These are phyloP conservation scores for Ottelia alismoides DNA, from an alignment of 106 monocot genomes.

Conservation along the genomic window DNA sequence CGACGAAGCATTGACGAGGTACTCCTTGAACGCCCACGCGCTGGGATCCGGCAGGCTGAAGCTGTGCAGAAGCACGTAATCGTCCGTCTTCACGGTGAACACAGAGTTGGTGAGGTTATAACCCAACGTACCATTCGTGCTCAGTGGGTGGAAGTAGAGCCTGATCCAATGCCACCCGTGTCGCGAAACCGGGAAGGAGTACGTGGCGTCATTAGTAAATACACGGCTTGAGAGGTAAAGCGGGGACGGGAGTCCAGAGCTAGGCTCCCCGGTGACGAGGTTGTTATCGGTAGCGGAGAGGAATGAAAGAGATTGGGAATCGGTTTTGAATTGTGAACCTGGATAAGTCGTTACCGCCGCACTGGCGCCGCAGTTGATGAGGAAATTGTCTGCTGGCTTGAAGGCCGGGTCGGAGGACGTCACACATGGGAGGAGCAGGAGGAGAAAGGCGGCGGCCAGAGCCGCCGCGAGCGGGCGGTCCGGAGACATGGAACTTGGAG, in stretches of 20 bases:
- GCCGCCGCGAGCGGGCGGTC: conserved; percentile 4
- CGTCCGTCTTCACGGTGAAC: conserved; percentile 44
- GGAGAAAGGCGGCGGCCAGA: too few species aligned
- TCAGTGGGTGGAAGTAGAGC: conserved; percentile 45
- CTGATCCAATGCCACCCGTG: conserved; percentile 55
- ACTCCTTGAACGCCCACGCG: conserved; percentile 39
- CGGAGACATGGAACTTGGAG: too few species aligned
- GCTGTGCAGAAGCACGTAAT: conserved; percentile 48
- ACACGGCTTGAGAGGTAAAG: conserved; percentile 35
- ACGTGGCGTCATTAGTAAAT: conserved; percentile 41
- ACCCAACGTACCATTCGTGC: conserved; percentile 5
- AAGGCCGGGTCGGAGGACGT: conserved; percentile 4
- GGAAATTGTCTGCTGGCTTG: conserved; percentile 38
- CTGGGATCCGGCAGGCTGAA: conserved; percentile 29
- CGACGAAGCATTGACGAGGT: conserved; percentile 21
- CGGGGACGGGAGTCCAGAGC: conserved; percentile 6
- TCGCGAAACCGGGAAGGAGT: conserved; percentile 47
- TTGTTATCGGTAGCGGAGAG: conserved; percentile 47
- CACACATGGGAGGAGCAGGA: too few species aligned
- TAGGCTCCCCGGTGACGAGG: conserved; percentile 18
- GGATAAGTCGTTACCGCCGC: conserved; percentile 18
- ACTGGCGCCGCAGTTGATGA: conserved; percentile 46
- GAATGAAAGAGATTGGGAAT: conserved; percentile 44
- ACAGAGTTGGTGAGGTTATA: conserved; percentile 50
- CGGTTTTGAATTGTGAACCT: conserved; percentile 41